phyloP scores from a whole-genome alignment of 177 flowering plant genomes.

The Vitis hybrid region DNA sequence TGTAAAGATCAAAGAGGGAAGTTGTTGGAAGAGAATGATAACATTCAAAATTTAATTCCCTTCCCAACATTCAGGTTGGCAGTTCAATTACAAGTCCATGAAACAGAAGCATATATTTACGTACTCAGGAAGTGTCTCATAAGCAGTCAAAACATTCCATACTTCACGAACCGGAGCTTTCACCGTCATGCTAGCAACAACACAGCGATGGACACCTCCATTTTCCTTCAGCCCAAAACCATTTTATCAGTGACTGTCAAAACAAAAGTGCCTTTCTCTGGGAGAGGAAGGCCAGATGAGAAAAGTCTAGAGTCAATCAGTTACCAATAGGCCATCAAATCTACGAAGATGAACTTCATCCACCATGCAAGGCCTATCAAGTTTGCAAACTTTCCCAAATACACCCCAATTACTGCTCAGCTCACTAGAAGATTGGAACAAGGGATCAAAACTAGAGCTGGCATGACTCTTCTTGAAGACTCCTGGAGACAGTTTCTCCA shows the following conservation, averaged over 20 bases:
- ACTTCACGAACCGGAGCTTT: constrained; percentile 94
- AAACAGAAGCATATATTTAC: constrained; percentile 19
- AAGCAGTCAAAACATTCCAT: constrained; percentile 88
- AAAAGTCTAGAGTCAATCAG: constrained; percentile 22
- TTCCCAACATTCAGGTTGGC: too few species aligned
- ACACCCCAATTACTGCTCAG: constrained; percentile 71
- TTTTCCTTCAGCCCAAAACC: constrained; percentile 71
- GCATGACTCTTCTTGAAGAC: constrained; percentile 35
- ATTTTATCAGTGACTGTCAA: constrained; percentile 26
- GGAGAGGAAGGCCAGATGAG: constrained; percentile 11
- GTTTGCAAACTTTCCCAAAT: constrained; percentile 72
- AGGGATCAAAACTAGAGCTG: constrained; percentile 37
- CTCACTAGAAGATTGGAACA: constrained; percentile 42
- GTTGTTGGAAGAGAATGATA: too few species aligned
- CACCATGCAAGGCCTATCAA: constrained; percentile 81
- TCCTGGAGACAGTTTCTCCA: constrained; percentile 25
- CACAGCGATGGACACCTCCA: constrained; percentile 97
- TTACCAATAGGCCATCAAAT: constrained; percentile 95
- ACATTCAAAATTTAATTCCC: too few species aligned
- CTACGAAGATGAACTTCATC: constrained; percentile 98
- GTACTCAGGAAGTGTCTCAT: constrained; percentile 94
- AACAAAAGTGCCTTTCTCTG: constrained; percentile 11
- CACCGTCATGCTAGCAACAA: constrained; percentile 90
- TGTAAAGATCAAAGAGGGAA: too few species aligned
- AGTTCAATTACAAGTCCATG: neutral